A percentile compares a stretch with the other conserved stretches of the same genome.
Evolutionary conservation across 2,329 filamentous ascomycete genomes (phyloP).

Genomic region (Plenodomus biglobosus): DNA sequence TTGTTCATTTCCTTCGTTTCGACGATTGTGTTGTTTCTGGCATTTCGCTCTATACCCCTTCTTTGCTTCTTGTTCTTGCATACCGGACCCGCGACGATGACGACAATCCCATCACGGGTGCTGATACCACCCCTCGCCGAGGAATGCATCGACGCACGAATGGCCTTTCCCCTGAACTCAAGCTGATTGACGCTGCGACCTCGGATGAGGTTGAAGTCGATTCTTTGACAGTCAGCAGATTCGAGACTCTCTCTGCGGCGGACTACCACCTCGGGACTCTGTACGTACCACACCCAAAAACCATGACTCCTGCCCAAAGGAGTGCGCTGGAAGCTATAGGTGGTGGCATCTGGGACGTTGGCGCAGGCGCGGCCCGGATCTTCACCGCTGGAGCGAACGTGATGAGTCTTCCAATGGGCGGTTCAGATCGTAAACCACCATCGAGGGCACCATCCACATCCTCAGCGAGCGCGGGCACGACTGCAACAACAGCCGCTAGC

Average conservation of each 20-base stretch:
- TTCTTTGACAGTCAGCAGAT: conserved; percentile 80
- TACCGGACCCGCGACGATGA: conserved; percentile 77
- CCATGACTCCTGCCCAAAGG: conserved; percentile 62
- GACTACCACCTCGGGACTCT: conserved; percentile 90
- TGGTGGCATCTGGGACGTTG: conserved; percentile 83
- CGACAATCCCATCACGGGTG: conserved; percentile 58
- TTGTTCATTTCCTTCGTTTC: conserved; percentile 86
- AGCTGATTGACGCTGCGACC: conserved; percentile 84
- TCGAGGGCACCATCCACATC: conserved; percentile 35
- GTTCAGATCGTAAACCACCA: conserved; percentile 40
- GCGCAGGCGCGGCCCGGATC: conserved; percentile 80
- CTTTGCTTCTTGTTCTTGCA: conserved; percentile 84
- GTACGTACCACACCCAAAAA: conserved; percentile 70
- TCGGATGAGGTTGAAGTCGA: conserved; percentile 85
- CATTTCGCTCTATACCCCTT: conserved; percentile 93
- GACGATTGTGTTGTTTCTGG: conserved; percentile 97
- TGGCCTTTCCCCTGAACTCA: conserved; percentile 81
- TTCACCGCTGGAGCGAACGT: conserved; percentile 87
- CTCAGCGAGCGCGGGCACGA: conserved; percentile 37
- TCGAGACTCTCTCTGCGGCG: conserved; percentile 78
- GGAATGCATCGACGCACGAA: conserved; percentile 73
- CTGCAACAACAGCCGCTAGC: conserved; percentile 19
- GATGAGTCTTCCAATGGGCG: conserved; percentile 46
- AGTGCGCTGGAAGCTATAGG: conserved; percentile 78
- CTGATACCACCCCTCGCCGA: conserved; percentile 61